Percentiles rank a stretch among this genome's conserved stretches.
phyloP scores from a whole-genome alignment of 1,139 yeast species.

The Scheffersomyces cryptocercus region DNA sequence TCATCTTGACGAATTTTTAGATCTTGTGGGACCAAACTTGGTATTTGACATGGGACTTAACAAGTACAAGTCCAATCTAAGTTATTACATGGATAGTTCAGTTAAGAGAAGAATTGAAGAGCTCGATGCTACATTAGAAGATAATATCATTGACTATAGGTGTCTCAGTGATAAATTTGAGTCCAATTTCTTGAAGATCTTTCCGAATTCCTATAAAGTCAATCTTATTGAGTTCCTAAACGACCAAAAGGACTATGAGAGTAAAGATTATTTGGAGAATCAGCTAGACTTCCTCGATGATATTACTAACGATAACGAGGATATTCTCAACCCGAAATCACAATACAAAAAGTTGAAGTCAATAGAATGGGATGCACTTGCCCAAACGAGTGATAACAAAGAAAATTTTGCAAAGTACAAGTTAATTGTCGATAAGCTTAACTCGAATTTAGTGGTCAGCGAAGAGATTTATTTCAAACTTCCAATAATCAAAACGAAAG shows the following conservation, averaged over 20 bases:
- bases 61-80: constrained; percentile 13
- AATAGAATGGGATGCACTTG: constrained; percentile 41
- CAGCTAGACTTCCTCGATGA: constrained; percentile 43
- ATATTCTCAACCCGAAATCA: constrained; percentile 29
- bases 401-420: constrained; percentile 25
- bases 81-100: constrained; percentile 5
- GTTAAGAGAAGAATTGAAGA: background rate
- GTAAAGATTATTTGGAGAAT: constrained; percentile 27
- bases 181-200: constrained; percentile 21
- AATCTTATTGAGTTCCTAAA: constrained; percentile 33
- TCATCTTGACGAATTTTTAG: constrained; percentile 35
- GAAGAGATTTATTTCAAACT: constrained; percentile 25
- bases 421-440: constrained; percentile 17
- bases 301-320: constrained; percentile 29
- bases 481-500: constrained; percentile 27
- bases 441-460: background rate
- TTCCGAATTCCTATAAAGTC: constrained; percentile 38
- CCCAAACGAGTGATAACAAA: constrained; percentile 16
- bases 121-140: background rate
- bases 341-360: constrained; percentile 27
- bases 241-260: constrained; percentile 19
- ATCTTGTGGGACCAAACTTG: constrained; percentile 34
- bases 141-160: constrained; percentile 6
- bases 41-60: constrained; percentile 40
- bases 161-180: constrained; percentile 15